phyloP scores from a whole-genome alignment of 129 eudicot species.

The Flaveria sonorensis region DNA sequence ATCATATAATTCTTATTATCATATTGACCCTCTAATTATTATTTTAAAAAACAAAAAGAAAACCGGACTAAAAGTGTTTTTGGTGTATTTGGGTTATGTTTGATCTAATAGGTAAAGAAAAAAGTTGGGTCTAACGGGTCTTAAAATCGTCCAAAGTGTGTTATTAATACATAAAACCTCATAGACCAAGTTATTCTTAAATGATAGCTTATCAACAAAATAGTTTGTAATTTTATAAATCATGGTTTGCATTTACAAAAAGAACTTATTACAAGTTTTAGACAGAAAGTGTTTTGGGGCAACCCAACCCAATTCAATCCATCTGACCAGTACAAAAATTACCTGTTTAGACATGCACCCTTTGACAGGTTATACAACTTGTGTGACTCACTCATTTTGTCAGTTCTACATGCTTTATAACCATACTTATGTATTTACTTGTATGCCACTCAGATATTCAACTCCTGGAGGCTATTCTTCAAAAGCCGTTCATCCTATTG shows the following conservation, averaged over 20 bases:
- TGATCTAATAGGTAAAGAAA: no score
- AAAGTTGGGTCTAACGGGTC: no score
- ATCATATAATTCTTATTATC: background rate
- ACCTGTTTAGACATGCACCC: background rate
- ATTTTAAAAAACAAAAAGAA: no score
- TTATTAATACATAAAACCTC: background rate
- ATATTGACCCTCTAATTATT: background rate
- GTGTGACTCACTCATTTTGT: background rate
- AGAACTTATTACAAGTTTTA: background rate
- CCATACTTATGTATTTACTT: background rate
- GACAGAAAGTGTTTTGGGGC: background rate
- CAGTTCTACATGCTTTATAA: background rate
- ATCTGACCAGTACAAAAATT: background rate
- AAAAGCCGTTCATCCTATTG: conserved; percentile 97
- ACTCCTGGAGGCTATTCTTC: conserved; percentile 98
- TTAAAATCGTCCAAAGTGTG: background rate
- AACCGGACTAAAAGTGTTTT: no score
- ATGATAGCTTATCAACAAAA: no score
- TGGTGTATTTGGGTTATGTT: background rate
- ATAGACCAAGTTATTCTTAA: no score
- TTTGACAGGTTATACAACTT: background rate
- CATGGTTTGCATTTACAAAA: no score
- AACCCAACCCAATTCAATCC: background rate
- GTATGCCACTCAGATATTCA: conserved; percentile 60
- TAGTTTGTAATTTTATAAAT: no score